These are phyloP conservation scores for Scenedesmus sp. DNA, from an alignment of 163 green algal species.

Conservation along the genomic window DNA sequence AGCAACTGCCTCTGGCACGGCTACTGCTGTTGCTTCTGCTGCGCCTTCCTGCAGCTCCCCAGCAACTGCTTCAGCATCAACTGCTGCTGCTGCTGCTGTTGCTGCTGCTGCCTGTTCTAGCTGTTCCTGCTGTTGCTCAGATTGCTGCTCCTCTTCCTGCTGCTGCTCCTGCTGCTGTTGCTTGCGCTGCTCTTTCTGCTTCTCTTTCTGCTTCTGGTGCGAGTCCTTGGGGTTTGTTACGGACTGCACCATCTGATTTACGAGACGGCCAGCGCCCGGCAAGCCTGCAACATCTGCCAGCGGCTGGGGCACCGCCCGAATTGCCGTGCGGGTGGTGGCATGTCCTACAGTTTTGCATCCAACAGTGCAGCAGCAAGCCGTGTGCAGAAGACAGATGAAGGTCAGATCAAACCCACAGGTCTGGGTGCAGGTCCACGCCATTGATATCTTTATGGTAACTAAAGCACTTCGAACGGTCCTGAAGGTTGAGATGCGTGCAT, in stretches of 20 bases:
- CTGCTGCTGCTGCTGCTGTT: slow-evolving; percentile 19
- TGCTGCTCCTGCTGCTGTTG: slow-evolving; percentile 33
- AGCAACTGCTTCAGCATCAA: slow-evolving; percentile 13
- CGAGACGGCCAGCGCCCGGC: slow-evolving; percentile 7
- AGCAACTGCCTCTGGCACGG: slow-evolving; percentile 8
- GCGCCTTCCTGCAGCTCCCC: neutral
- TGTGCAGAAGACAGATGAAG: neutral
- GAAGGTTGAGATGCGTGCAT: neutral
- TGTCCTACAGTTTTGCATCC: neutral
- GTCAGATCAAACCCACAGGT: neutral
- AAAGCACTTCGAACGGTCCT: neutral
- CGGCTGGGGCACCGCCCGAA: slow-evolving; percentile 3
- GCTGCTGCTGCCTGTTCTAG: slow-evolving; percentile 45
- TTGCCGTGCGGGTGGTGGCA: neutral
- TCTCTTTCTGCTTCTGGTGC: slow-evolving; percentile 15
- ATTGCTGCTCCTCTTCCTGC: slow-evolving; percentile 49
- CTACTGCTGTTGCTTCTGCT: neutral
- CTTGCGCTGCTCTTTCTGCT: neutral
- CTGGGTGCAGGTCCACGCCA: too few species aligned
- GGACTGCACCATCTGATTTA: neutral
- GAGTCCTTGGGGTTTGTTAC: slow-evolving; percentile 14
- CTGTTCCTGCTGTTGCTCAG: slow-evolving; percentile 53
- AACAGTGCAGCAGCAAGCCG: neutral
- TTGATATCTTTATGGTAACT: neutral
- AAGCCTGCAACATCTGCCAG: slow-evolving; percentile 27